Conservation (phyloP, 192 early-diverging fungal genomes). For the Coemansia sp. region DNA sequence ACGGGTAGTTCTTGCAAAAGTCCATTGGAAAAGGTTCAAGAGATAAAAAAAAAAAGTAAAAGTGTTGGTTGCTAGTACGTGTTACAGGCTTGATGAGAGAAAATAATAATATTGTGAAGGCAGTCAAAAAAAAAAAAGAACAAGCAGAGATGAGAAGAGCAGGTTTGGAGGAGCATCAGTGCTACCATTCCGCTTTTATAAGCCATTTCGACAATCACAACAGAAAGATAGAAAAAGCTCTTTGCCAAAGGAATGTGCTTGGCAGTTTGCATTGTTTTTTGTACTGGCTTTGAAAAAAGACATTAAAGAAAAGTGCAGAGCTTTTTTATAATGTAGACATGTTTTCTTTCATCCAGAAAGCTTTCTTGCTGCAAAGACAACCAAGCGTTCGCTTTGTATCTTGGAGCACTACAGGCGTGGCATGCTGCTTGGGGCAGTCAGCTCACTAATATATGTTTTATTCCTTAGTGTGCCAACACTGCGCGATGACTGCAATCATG, state of each 20-base stretch:
- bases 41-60: not conserved
- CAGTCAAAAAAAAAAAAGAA: not conserved
- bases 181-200: not conserved
- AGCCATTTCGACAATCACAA: no score
- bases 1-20: not conserved
- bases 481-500: not conserved
- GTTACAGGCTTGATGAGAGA: not conserved
- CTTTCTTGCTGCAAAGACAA: no score
- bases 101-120: not conserved
- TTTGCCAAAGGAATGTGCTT: not conserved
- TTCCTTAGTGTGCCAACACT: no score
- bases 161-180: not conserved
- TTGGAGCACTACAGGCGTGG: no score
- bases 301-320: no score
- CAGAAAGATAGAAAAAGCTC: not conserved
- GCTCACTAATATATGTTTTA: no score
- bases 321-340: no score
- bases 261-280: no score
- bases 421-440: no score
- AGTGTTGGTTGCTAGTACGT: not conserved
- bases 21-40: not conserved
- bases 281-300: no score
- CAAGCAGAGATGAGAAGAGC: not conserved
- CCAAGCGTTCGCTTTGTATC: no score
- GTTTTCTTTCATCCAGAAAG: no score